Evolutionary conservation across 2,329 filamentous ascomycete species (phyloP).

Genomic region (Madurella fahalii): DNA sequence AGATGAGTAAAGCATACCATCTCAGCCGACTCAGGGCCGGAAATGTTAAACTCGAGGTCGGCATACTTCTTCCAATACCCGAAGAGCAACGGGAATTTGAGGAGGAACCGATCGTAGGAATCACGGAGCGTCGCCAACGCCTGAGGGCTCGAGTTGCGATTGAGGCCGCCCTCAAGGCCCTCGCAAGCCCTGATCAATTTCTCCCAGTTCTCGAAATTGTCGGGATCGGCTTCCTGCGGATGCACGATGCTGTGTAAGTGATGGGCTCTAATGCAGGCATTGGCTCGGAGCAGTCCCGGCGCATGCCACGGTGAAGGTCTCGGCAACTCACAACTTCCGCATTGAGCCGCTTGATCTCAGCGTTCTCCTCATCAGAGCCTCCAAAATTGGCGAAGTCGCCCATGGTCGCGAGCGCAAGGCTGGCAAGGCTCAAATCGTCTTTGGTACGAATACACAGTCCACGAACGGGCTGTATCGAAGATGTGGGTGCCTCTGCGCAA

Average conservation of each 20-base stretch:
- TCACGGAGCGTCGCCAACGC: conserved; percentile 83
- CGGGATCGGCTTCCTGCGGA: conserved; percentile 62
- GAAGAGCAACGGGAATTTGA: conserved; percentile 92
- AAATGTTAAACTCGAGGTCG: conserved; percentile 94
- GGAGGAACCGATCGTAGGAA: conserved; percentile 86
- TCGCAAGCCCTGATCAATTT: conserved; percentile 82
- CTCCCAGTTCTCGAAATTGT: conserved; percentile 95
- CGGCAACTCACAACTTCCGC: conserved; percentile 64
- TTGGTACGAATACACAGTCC: neutral
- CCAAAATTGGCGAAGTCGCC: conserved; percentile 67
- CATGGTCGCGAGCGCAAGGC: conserved; percentile 43
- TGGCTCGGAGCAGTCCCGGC: neutral
- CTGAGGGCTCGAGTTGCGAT: conserved; percentile 92
- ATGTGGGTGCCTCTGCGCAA: neutral
- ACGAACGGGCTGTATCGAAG: neutral
- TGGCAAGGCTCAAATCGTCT: conserved; percentile 4
- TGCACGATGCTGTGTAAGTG: conserved; percentile 3
- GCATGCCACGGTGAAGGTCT: neutral
- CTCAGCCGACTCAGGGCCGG: conserved; percentile 92
- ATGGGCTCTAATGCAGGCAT: neutral
- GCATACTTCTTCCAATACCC: conserved; percentile 99
- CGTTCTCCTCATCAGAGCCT: conserved; percentile 74
- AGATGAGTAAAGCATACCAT: conserved; percentile 59
- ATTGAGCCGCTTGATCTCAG: conserved; percentile 74
- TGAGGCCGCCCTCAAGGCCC: conserved; percentile 84